A percentile compares a stretch with the other conserved stretches of the same genome.
Evolutionary conservation across 169 alveolate species (phyloP).

Genomic region (Plasmodium gonderi): DNA sequence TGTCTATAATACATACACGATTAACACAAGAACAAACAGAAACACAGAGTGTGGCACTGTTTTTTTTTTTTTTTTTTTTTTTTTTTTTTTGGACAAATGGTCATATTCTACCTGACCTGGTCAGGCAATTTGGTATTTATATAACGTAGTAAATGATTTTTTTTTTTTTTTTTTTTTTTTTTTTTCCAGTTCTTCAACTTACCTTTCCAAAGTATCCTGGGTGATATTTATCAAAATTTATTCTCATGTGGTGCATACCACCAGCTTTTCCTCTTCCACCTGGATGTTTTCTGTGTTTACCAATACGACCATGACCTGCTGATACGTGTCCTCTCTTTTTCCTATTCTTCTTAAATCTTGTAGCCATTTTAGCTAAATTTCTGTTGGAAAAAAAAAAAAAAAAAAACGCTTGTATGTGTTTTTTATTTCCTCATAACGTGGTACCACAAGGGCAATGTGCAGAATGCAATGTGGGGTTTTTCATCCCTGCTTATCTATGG

Average conservation of each 20-base stretch:
- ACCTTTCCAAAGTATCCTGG: slow-evolving; percentile 99
- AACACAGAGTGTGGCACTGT: background rate
- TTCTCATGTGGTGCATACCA: slow-evolving; percentile 97
- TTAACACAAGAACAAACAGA: background rate
- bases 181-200: background rate
- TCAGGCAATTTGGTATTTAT: no score
- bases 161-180: no score
- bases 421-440: no score
- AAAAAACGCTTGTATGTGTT: no score
- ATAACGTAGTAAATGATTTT: no score
- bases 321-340: slow-evolving; percentile 99
- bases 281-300: slow-evolving; percentile 99
- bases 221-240: slow-evolving; percentile 95
- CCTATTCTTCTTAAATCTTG: slow-evolving; percentile 95
- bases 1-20: no score
- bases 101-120: no score
- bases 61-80: no score
- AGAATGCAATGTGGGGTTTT: no score
- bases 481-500: no score
- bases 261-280: slow-evolving; percentile 99
- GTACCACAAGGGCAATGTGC: no score
- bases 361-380: slow-evolving; percentile 82
- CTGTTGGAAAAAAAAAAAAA: background rate
- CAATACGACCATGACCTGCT: slow-evolving; percentile 99
- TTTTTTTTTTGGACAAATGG: no score